Evolutionary conservation across 306 rosid species (phyloP).

Genomic region (Lathyrus oleraceus): DNA sequence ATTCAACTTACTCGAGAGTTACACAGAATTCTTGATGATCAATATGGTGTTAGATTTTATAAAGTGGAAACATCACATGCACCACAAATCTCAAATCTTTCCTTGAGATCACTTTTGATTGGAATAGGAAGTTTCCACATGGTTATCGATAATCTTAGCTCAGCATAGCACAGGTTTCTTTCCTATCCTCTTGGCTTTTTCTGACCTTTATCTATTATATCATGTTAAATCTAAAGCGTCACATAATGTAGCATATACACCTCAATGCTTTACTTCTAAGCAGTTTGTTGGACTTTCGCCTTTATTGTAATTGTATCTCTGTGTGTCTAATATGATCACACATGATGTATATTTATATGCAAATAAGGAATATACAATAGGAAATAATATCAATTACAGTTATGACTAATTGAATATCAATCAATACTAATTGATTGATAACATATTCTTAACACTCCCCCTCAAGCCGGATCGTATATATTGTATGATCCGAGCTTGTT

Average conservation of each 20-base stretch:
- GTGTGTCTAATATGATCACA: no score
- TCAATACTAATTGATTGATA: no score
- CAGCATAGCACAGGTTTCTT: constrained; percentile 35
- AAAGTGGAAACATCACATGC: neutral
- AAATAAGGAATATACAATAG: no score
- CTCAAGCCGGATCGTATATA: no score
- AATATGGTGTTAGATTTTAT: neutral
- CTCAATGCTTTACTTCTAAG: neutral
- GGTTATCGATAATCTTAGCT: neutral
- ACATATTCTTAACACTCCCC: no score
- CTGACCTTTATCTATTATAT: neutral
- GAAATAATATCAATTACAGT: no score
- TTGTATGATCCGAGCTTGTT: no score
- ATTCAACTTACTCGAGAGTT: neutral
- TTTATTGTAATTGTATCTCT: no score
- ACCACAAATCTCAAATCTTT: neutral
- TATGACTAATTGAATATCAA: no score
- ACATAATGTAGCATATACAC: neutral
- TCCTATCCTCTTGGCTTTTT: neutral
- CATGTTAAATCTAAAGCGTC: neutral
- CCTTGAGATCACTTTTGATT: constrained; percentile 23
- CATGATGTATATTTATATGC: no score
- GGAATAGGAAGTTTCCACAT: constrained; percentile 16
- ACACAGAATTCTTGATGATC: neutral
- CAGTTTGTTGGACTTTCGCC: no score